Conservation (phyloP, 2,329 filamentous ascomycete species). For the Trichophyton equinum region DNA sequence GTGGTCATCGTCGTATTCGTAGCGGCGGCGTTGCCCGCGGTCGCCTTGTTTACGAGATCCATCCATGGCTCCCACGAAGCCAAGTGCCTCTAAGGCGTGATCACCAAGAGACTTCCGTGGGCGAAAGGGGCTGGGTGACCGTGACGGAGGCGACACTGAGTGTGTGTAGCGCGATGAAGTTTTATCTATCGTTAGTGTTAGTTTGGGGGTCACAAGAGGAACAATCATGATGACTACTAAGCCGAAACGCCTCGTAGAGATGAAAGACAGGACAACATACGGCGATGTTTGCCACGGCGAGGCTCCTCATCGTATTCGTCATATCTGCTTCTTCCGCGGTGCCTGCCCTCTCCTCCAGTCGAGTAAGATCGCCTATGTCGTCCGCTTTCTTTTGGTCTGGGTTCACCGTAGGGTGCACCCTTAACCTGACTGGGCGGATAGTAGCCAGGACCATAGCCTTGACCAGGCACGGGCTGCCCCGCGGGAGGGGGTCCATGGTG, state of each 20-base stretch:
- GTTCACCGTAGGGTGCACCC: not conserved
- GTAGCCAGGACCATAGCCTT: not conserved
- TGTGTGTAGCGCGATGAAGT: constrained; percentile 20
- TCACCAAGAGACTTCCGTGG: constrained; percentile 38
- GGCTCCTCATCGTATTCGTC: constrained; percentile 26
- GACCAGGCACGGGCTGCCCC: not conserved
- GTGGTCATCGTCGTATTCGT: constrained; percentile 22
- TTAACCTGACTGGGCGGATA: not conserved
- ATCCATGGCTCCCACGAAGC: constrained; percentile 48
- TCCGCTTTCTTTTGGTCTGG: not conserved
- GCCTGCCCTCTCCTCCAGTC: not conserved
- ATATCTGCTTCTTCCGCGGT: constrained; percentile 17
- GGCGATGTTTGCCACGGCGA: constrained; percentile 15
- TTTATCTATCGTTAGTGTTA: constrained; percentile 12
- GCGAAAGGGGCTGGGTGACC: constrained; percentile 21
- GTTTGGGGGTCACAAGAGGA: not conserved
- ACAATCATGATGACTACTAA: not conserved
- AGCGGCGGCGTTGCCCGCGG: constrained; percentile 39
- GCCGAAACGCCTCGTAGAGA: not conserved
- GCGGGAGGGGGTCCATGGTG: not conserved
- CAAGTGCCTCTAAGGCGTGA: constrained; percentile 43
- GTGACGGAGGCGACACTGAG: constrained; percentile 24
- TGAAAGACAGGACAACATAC: not conserved
- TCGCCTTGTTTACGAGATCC: constrained; percentile 43
- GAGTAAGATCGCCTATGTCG: constrained; percentile 1